Conservation (phyloP, 345 rosid genomes). For the Brassica rapa region DNA sequence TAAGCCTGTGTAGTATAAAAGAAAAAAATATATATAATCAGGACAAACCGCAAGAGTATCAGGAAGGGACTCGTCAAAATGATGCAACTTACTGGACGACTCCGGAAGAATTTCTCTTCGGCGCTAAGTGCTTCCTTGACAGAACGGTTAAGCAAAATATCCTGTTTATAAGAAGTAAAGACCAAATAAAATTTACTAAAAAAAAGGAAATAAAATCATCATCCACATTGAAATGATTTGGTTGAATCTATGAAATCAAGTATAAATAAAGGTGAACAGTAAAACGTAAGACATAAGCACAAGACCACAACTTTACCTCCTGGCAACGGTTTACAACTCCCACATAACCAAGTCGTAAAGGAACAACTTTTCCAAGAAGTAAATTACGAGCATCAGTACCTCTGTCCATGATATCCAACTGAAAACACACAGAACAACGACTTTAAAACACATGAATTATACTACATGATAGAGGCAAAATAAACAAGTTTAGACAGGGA, state of each 20-base stretch:
- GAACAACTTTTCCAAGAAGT: constrained; percentile 63
- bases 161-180: constrained; percentile 43
- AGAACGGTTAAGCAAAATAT: constrained; percentile 55
- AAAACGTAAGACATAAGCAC: constrained; percentile 22
- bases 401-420: constrained; percentile 83
- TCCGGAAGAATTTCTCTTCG: constrained; percentile 57
- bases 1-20: constrained; percentile 50
- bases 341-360: constrained; percentile 66
- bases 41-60: constrained; percentile 13
- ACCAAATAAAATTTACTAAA: background rate
- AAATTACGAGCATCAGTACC: constrained; percentile 66
- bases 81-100: constrained; percentile 50
- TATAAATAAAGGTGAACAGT: background rate
- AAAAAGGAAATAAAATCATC: background rate
- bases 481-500: background rate
- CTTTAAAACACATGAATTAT: constrained; percentile 18
- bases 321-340: constrained; percentile 77
- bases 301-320: constrained; percentile 47
- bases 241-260: background rate
- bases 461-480: constrained; percentile 6
- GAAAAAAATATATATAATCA: background rate
- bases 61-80: constrained; percentile 24
- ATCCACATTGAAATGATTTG: background rate
- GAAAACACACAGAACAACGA: constrained; percentile 26
- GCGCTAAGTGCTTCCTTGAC: constrained; percentile 58